These are phyloP conservation scores for Panellus pusillus DNA, from an alignment of 768 basidiomycete species.

Conservation along the genomic window DNA sequence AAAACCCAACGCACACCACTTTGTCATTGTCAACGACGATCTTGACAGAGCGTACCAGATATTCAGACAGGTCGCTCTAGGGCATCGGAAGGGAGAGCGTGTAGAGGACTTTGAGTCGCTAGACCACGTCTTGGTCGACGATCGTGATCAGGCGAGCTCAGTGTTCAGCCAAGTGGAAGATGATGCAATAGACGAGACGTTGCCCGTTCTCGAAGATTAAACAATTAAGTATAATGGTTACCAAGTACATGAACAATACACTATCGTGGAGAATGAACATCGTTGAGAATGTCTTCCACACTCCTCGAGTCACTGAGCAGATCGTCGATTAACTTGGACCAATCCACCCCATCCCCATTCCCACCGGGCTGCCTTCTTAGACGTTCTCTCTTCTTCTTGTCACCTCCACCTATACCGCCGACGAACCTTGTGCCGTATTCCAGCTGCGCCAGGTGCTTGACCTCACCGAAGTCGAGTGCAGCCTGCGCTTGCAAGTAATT, in stretches of 20 bases:
- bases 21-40: constrained; percentile 90
- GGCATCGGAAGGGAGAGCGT: constrained; percentile 36
- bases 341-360: constrained; percentile 43
- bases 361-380: constrained; percentile 33
- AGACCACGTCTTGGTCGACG: too few relatives aligned
- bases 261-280: constrained; percentile 12
- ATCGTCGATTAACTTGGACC: constrained; percentile 40
- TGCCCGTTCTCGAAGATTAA: constrained; percentile 20
- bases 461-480: constrained; percentile 66
- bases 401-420: constrained; percentile 31
- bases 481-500: constrained; percentile 79
- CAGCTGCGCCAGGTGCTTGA: constrained; percentile 64
- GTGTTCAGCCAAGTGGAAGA: background rate
- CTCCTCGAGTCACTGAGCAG: constrained; percentile 24
- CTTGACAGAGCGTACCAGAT: constrained; percentile 77
- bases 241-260: constrained; percentile 7
- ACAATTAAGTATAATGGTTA: background rate
- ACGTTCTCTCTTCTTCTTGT: constrained; percentile 12
- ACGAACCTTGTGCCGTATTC: constrained; percentile 43
- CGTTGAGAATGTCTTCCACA: constrained; percentile 16
- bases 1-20: constrained; percentile 69
- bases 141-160: too few relatives aligned
- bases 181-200: constrained; percentile 4
- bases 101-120: too few relatives aligned
- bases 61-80: constrained; percentile 77